phyloP scores from a whole-genome alignment of 192 early-diverging fungal species.

The Coemansia sp. region DNA sequence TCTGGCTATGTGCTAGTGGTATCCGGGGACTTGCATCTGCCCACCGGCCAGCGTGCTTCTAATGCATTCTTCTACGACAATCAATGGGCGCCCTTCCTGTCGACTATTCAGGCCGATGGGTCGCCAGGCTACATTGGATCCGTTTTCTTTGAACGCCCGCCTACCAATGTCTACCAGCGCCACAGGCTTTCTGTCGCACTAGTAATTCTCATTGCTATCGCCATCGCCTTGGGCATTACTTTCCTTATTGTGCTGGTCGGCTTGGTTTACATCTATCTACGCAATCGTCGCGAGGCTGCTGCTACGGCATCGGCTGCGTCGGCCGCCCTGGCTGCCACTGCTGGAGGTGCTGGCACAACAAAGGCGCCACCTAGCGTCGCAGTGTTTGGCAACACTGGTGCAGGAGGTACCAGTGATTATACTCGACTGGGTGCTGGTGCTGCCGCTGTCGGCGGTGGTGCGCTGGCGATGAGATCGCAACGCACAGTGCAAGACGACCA shows the following conservation, averaged over 20 bases:
- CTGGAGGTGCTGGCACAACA: slow-evolving; percentile 27
- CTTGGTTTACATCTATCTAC: slow-evolving; percentile 57
- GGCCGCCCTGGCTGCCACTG: slow-evolving; percentile 45
- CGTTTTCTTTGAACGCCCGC: slow-evolving; percentile 50
- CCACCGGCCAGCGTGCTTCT: slow-evolving; percentile 32
- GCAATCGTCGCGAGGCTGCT: slow-evolving; percentile 53
- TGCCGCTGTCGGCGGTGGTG: slow-evolving; percentile 24
- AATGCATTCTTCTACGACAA: slow-evolving; percentile 47
- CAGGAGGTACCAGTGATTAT: neutral
- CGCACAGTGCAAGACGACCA: slow-evolving; percentile 13
- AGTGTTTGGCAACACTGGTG: slow-evolving; percentile 11
- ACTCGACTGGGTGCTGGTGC: slow-evolving; percentile 1
- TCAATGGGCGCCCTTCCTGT: slow-evolving; percentile 50
- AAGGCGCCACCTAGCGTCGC: slow-evolving; percentile 24
- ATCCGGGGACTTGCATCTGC: slow-evolving; percentile 38
- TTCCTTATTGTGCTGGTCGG: slow-evolving; percentile 63
- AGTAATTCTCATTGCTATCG: slow-evolving; percentile 69
- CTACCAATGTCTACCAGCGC: slow-evolving; percentile 47
- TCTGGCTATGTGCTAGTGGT: slow-evolving; percentile 42
- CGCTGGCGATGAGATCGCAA: slow-evolving; percentile 18
- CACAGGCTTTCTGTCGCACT: slow-evolving; percentile 55
- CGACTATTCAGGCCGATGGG: slow-evolving; percentile 44
- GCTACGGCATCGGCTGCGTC: slow-evolving; percentile 53
- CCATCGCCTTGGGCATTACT: slow-evolving; percentile 65
- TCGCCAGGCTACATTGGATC: slow-evolving; percentile 36